phyloP scores from a whole-genome alignment of 148 eudicot genomes.

The Amaranthus cruentus region DNA sequence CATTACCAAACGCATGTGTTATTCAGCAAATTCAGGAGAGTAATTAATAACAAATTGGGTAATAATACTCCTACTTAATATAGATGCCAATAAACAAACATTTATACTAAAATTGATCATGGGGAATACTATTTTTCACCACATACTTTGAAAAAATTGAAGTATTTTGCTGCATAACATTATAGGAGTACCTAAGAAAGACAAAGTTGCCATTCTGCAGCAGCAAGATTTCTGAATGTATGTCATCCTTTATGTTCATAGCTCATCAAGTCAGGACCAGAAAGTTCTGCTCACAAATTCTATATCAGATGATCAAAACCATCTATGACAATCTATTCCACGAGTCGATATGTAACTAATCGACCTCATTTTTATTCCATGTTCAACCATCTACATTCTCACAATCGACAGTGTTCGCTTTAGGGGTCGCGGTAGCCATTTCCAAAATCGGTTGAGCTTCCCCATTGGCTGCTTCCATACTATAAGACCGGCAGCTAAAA shows the following conservation, averaged over 20 bases:
- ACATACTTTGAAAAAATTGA: not conserved
- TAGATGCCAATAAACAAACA: slow-evolving; percentile 4
- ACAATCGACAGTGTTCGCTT: slow-evolving; percentile 25
- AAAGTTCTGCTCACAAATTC: slow-evolving; percentile 3
- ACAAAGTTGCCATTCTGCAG: slow-evolving; percentile 12
- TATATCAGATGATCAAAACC: not conserved
- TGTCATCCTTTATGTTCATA: slow-evolving; percentile 19
- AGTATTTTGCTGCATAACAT: slow-evolving; percentile 12
- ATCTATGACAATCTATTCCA: slow-evolving; percentile 12
- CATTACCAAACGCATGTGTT: too few relatives aligned
- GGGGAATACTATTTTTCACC: not conserved
- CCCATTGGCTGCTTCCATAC: slow-evolving; percentile 53
- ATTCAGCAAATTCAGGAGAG: too few relatives aligned
- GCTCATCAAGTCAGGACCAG: not conserved
- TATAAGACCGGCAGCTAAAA: slow-evolving; percentile 77
- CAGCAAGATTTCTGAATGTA: slow-evolving; percentile 14
- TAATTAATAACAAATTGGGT: too few relatives aligned
- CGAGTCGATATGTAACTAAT: not conserved
- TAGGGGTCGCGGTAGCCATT: slow-evolving; percentile 40
- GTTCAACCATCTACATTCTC: slow-evolving; percentile 10
- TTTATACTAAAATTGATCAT: slow-evolving; percentile 5
- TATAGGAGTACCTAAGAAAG: not conserved
- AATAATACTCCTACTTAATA: slow-evolving; percentile 15
- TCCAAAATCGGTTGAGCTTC: slow-evolving; percentile 65
- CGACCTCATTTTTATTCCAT: not conserved